These are phyloP conservation scores for Clitopilus hobsonii DNA, from an alignment of 768 basidiomycete genomes.

Conservation along the genomic window DNA sequence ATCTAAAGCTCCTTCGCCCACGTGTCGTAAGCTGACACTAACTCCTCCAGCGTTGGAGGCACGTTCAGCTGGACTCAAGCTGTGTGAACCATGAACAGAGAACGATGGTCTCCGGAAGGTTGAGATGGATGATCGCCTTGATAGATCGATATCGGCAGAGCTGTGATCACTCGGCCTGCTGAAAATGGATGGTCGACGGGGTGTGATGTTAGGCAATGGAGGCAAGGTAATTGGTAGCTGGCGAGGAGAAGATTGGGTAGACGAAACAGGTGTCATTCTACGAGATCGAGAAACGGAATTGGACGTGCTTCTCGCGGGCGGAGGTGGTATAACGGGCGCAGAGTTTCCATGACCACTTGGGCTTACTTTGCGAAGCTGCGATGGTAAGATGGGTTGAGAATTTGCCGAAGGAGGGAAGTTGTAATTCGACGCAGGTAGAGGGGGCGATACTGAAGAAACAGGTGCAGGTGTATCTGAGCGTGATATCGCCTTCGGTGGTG, in stretches of 20 bases:
- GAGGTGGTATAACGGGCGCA: slow-evolving; percentile 27
- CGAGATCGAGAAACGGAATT: slow-evolving; percentile 23
- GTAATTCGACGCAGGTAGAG: slow-evolving; percentile 22
- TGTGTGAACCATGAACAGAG: slow-evolving; percentile 26
- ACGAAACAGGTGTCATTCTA: slow-evolving; percentile 52
- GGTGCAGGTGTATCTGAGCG: slow-evolving; percentile 10
- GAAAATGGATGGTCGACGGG: slow-evolving; percentile 34
- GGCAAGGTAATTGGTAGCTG: slow-evolving; percentile 21
- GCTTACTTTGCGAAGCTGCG: slow-evolving; percentile 19
- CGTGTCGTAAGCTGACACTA: slow-evolving; percentile 47
- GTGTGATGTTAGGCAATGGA: slow-evolving; percentile 41
- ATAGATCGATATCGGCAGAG: slow-evolving; percentile 15
- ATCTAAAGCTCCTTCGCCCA: slow-evolving; percentile 74
- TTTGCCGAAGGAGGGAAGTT: slow-evolving; percentile 16
- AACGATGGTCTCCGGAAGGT: slow-evolving; percentile 43
- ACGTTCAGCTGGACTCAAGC: slow-evolving; percentile 34
- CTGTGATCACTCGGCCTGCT: slow-evolving; percentile 23
- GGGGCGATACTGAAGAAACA: slow-evolving; percentile 39
- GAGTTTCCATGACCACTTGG: slow-evolving; percentile 17
- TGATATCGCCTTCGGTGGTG: slow-evolving; percentile 11
- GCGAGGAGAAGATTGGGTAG: slow-evolving; percentile 53
- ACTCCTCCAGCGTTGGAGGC: slow-evolving; percentile 3
- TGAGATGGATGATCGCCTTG: slow-evolving; percentile 28
- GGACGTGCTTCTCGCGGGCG: slow-evolving; percentile 9
- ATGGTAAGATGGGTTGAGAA: neutral